phyloP scores from a whole-genome alignment of 2,329 filamentous ascomycete genomes.

The Aphanocladium album region DNA sequence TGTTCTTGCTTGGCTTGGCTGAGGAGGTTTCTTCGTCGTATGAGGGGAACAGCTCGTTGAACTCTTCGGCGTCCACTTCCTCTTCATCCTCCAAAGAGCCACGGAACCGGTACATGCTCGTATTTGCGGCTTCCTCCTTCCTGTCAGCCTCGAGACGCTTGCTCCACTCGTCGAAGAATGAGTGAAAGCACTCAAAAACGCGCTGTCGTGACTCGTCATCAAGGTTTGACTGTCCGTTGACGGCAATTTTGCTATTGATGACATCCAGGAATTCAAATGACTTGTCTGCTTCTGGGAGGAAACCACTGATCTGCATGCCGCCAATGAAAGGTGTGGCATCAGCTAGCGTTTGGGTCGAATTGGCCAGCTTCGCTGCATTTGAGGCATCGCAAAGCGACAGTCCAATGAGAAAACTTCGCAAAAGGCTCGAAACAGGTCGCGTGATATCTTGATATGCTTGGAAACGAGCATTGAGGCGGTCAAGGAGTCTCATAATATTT shows the following conservation, averaged over 20 bases:
- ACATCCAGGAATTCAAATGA: constrained; percentile 48
- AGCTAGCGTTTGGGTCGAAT: constrained; percentile 33
- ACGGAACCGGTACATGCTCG: constrained; percentile 77
- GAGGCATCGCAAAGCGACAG: constrained; percentile 53
- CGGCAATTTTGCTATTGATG: constrained; percentile 36
- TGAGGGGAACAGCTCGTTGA: constrained; percentile 75
- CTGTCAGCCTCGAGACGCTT: constrained; percentile 71
- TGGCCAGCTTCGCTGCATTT: constrained; percentile 38
- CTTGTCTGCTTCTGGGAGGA: constrained; percentile 17
- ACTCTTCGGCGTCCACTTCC: constrained; percentile 66
- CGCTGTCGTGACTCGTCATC: constrained; percentile 41
- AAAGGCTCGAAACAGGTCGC: constrained; percentile 68
- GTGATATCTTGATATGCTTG: constrained; percentile 82
- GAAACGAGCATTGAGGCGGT: constrained; percentile 65
- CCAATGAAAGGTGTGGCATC: constrained; percentile 52
- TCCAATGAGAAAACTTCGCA: constrained; percentile 74
- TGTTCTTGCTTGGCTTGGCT: constrained; percentile 24
- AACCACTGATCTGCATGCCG: constrained; percentile 25
- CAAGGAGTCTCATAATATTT: constrained; percentile 63
- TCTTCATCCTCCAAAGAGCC: constrained; percentile 74
- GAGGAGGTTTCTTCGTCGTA: constrained; percentile 53
- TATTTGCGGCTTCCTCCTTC: constrained; percentile 65
- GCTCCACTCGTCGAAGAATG: constrained; percentile 77
- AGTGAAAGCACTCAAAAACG: constrained; percentile 63
- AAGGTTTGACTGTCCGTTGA: constrained; percentile 43